A percentile compares a stretch with the other conserved stretches of the same genome.
Conservation (phyloP, 495 filamentous ascomycete genomes). For the Penicillium parvum region DNA sequence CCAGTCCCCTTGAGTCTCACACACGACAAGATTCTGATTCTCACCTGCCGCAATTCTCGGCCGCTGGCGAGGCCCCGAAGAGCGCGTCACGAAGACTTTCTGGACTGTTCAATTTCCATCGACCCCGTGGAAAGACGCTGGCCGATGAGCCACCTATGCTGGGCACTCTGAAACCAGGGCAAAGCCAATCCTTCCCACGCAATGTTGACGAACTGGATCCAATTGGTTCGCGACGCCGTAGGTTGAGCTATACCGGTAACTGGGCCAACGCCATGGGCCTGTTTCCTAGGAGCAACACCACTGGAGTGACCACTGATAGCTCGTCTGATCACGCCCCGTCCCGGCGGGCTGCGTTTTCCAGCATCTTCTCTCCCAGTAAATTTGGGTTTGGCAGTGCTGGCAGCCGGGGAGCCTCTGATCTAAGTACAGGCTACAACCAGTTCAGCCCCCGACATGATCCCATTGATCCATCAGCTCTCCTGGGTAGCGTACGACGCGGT, state of each 20-base stretch:
- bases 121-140: constrained; percentile 65
- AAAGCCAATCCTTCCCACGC: constrained; percentile 81
- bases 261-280: constrained; percentile 56
- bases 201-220: constrained; percentile 64
- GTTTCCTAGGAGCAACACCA: constrained; percentile 44
- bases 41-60: constrained; percentile 31
- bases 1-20: constrained; percentile 63
- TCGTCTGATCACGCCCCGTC: constrained; percentile 44
- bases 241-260: constrained; percentile 60
- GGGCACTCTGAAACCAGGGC: constrained; percentile 67
- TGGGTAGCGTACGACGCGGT: constrained; percentile 53
- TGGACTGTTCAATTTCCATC: constrained; percentile 62
- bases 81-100: constrained; percentile 52
- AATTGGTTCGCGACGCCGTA: constrained; percentile 58
- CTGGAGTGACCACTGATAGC: constrained; percentile 38
- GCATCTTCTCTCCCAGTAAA: constrained; percentile 42
- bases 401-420: constrained; percentile 41
- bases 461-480: constrained; percentile 49
- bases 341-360: constrained; percentile 41
- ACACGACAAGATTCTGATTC: constrained; percentile 45
- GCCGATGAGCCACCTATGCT: constrained; percentile 66
- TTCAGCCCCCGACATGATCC: constrained; percentile 58
- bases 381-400: constrained; percentile 40
- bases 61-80: constrained; percentile 42
- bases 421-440: constrained; percentile 53